Evolutionary conservation across 1,139 yeast genomes (phyloP).

Genomic region (Debaryomyces sp.): DNA sequence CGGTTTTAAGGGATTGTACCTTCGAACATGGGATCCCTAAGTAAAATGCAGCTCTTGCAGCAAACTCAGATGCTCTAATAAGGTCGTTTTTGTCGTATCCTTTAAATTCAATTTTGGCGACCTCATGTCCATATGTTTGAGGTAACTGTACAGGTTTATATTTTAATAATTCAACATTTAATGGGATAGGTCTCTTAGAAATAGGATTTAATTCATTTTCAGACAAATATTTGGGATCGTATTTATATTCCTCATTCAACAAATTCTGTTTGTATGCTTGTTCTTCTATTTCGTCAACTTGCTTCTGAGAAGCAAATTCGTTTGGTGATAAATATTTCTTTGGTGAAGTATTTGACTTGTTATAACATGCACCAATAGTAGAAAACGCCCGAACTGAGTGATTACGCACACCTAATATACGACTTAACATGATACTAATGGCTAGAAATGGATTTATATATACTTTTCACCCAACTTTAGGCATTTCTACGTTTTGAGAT

Average conservation of each 20-base stretch:
- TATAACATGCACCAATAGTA: background rate
- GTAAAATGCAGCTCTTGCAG: slow-evolving; percentile 86
- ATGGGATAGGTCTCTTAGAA: slow-evolving; percentile 63
- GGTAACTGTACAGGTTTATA: slow-evolving; percentile 78
- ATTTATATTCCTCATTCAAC: slow-evolving; percentile 33
- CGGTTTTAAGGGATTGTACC: slow-evolving; percentile 65
- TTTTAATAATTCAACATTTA: slow-evolving; percentile 80
- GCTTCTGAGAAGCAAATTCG: slow-evolving; percentile 30
- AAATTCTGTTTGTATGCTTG: slow-evolving; percentile 31
- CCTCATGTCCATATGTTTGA: slow-evolving; percentile 68
- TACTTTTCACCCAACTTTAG: background rate
- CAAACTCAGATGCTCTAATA: slow-evolving; percentile 81
- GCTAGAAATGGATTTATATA: background rate
- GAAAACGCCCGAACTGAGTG: slow-evolving; percentile 3
- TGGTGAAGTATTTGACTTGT: background rate
- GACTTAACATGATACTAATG: slow-evolving; percentile 2
- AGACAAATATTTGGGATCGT: slow-evolving; percentile 45
- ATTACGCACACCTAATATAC: slow-evolving; percentile 3
- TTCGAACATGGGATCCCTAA: slow-evolving; percentile 77
- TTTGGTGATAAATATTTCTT: slow-evolving; percentile 32
- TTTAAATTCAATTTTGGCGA: slow-evolving; percentile 70
- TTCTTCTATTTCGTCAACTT: slow-evolving; percentile 31
- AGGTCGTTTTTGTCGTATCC: slow-evolving; percentile 73
- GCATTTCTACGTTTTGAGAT: background rate
- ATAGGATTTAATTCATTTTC: slow-evolving; percentile 31